Evolutionary conservation across 768 basidiomycete species (phyloP).

Genomic region (Trametes coccinea): DNA sequence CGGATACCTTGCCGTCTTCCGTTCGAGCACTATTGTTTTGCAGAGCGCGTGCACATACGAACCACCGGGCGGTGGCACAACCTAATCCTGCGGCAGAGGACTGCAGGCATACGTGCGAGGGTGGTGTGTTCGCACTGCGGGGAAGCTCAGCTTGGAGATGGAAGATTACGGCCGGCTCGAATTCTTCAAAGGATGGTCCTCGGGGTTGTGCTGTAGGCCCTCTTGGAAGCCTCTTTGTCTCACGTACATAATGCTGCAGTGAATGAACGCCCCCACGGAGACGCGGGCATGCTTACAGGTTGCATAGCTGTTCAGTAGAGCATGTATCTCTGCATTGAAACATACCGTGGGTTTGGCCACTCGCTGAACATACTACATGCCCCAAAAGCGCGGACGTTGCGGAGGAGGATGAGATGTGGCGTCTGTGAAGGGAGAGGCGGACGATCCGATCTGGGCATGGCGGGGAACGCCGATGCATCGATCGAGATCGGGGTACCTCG

Average conservation of each 20-base stretch:
- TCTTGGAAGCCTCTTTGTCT: conserved; percentile 6
- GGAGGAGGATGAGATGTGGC: conserved; percentile 6
- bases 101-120: conserved; percentile 12
- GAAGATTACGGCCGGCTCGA: background rate
- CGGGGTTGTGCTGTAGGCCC: background rate
- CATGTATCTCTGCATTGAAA: too few relatives aligned
- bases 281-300: too few relatives aligned
- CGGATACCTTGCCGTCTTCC: conserved; percentile 9
- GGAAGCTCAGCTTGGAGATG: background rate
- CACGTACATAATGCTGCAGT: conserved; percentile 7
- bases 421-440: conserved; percentile 5
- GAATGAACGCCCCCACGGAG: background rate
- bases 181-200: too few relatives aligned
- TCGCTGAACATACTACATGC: background rate
- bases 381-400: background rate
- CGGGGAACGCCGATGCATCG: conserved; percentile 19
- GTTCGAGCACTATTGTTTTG: conserved; percentile 8
- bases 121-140: conserved; percentile 1
- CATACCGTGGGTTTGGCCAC: background rate
- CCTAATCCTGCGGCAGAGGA: background rate
- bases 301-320: too few relatives aligned
- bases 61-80: conserved; percentile 7
- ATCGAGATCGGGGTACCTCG: conserved; percentile 16
- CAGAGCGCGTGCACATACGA: conserved; percentile 1
- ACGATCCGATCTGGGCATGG: conserved; percentile 17